These are phyloP conservation scores for Albizia julibrissin DNA, from an alignment of 306 rosid genomes.

Conservation along the genomic window DNA sequence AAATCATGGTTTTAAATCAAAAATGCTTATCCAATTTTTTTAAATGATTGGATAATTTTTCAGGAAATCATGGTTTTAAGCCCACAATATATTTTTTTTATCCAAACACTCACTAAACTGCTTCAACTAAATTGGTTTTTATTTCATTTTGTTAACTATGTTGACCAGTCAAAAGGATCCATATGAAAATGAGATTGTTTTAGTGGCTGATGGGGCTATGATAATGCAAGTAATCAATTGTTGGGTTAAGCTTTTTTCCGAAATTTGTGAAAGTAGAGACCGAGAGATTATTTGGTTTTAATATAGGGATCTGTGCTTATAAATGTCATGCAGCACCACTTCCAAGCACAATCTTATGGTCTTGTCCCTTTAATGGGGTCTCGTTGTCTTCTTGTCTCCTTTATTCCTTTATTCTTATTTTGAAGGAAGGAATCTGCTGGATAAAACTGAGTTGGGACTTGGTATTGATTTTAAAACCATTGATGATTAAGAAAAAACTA, in stretches of 20 bases:
- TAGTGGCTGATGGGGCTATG: not conserved
- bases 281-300: slow-evolving; percentile 13
- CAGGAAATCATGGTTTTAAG: no score
- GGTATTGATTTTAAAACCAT: not conserved
- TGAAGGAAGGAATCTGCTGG: slow-evolving; percentile 45
- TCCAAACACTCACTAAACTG: no score
- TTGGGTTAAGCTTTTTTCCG: not conserved
- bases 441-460: slow-evolving; percentile 42
- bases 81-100: no score
- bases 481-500: not conserved
- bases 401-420: slow-evolving; percentile 49
- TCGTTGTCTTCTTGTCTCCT: slow-evolving; percentile 28
- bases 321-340: slow-evolving; percentile 30
- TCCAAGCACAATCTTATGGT: slow-evolving; percentile 13
- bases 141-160: not conserved
- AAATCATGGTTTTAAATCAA: no score
- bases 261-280: slow-evolving; percentile 39
- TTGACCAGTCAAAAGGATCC: not conserved
- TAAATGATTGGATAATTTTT: no score
- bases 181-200: not conserved
- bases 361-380: slow-evolving; percentile 45
- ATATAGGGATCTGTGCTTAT: slow-evolving; percentile 50
- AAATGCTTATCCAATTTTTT: no score
- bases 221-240: not conserved
- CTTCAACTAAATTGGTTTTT: not conserved